A percentile compares a stretch with the other conserved stretches of the same genome.
Conservation (phyloP, 1,284 basidiomycete genomes). For the Ganoderma meredithae region DNA sequence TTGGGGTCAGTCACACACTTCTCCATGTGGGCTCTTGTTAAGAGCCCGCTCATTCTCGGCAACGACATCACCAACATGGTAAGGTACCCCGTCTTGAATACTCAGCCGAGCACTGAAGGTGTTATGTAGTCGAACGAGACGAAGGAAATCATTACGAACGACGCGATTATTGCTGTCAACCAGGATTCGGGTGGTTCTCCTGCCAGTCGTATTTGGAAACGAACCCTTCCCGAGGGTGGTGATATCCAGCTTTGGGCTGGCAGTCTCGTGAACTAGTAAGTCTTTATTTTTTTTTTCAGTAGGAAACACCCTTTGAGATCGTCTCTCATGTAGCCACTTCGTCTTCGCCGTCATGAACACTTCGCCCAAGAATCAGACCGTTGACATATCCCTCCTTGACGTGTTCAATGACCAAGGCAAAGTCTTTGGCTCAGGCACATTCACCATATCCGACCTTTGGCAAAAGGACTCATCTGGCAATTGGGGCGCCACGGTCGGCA, state of each 20-base stretch:
- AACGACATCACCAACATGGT: conserved; percentile 50
- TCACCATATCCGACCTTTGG: conserved; percentile 47
- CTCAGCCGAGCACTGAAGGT: background rate
- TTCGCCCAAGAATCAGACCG: conserved; percentile 41
- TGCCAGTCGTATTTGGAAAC: conserved; percentile 44
- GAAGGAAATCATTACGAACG: conserved; percentile 45
- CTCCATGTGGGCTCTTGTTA: conserved; percentile 52
- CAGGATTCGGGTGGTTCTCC: conserved; percentile 42
- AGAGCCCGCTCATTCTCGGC: conserved; percentile 51
- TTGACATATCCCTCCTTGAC: conserved; percentile 44
- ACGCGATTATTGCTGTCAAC: conserved; percentile 45
- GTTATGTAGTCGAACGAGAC: conserved; percentile 42
- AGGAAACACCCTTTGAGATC: background rate
- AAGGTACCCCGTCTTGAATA: background rate
- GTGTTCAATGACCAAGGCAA: conserved; percentile 45
- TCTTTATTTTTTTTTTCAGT: background rate
- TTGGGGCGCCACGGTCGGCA: conserved; percentile 45
- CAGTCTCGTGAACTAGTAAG: conserved; percentile 43
- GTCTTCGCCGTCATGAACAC: conserved; percentile 49
- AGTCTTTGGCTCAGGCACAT: conserved; percentile 40
- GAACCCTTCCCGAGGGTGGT: conserved; percentile 37
- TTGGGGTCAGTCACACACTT: conserved; percentile 46
- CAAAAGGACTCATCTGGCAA: conserved; percentile 43
- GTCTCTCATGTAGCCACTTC: conserved; percentile 32
- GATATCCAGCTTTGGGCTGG: conserved; percentile 44